Evolutionary conservation across 306 rosid genomes (phyloP).

Genomic region (Abrus pulchellus): DNA sequence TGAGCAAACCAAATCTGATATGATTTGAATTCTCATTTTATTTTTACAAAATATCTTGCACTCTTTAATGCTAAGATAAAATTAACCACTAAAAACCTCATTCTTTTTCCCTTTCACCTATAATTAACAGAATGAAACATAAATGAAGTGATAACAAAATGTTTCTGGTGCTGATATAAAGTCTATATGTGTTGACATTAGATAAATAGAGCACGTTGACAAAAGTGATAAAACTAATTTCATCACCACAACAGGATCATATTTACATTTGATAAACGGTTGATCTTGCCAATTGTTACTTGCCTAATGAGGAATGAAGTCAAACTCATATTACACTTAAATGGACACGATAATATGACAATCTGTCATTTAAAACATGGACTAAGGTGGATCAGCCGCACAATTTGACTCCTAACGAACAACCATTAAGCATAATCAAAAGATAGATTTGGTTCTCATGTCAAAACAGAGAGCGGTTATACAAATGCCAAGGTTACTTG

Average conservation of each 20-base stretch:
- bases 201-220: background rate
- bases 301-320: slow-evolving; percentile 27
- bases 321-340: slow-evolving; percentile 35
- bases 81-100: slow-evolving; percentile 11
- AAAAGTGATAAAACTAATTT: slow-evolving; percentile 31
- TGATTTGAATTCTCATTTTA: slow-evolving; percentile 13
- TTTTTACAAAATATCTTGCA: background rate
- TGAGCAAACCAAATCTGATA: slow-evolving; percentile 37
- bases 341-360: background rate
- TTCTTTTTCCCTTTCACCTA: background rate
- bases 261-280: slow-evolving; percentile 33
- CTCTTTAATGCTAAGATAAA: slow-evolving; percentile 17
- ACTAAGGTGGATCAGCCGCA: slow-evolving; percentile 4
- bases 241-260: background rate
- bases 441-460: background rate
- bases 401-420: slow-evolving; percentile 29
- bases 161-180: background rate
- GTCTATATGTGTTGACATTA: background rate
- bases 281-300: slow-evolving; percentile 26
- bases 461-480: slow-evolving; percentile 11
- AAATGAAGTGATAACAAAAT: background rate
- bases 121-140: background rate
- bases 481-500: background rate
- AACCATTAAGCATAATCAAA: slow-evolving; percentile 18
- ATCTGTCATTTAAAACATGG: slow-evolving; percentile 37